Evolutionary conservation across 2,329 filamentous ascomycete species (phyloP), one percentile per base, ranked within the genome.

Genomic region (Pezicula radicicola): DNA sequence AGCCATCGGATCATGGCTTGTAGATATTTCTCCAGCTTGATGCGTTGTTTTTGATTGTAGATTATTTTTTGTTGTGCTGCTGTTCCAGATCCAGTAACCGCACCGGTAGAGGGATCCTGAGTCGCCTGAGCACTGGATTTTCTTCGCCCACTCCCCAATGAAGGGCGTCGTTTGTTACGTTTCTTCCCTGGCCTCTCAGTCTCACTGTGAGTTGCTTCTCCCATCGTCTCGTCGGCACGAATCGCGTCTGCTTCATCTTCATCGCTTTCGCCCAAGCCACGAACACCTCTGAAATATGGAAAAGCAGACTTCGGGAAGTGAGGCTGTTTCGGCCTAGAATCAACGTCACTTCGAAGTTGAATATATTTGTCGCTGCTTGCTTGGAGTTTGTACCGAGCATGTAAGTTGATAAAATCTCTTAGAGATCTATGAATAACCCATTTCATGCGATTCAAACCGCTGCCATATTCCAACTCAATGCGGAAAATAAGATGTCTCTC

Each of bases 381-480:
- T 53, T 92, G 87, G 49, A 96, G 77, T 67, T 94, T 96, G 78
- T 97, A 99, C 62, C 95, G 92, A 64, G 91, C 77, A 70, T 99
- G 94, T 35, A 99, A 76, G 62, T 97, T 96, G 61, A 90, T 84
- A 61, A 99, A 96, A 66, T 99, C 94, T 61, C 84, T 80, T 37
- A 97, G 81, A 9, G 90, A 92, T 49, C 94, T 83, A 63, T 91
- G 85, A 53, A 99, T 89, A 16, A 89, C 87, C 94, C 94, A 99
- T 66, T 89, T 90, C 95, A 99, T 97, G 52, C 94, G 83, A 50
- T 93, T 97, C 51, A 94, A 83, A 0, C 94, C 95, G 66, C 89
- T 97, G 13, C 94, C 94, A 67, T 99, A 99, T 67, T 99, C 94
- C 15, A 99, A 77, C 61, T 96, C 91, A 51, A 99, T 92, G 42